Evolutionary conservation across 805 yeast species (phyloP).

Genomic region (Kazachstania africana): DNA sequence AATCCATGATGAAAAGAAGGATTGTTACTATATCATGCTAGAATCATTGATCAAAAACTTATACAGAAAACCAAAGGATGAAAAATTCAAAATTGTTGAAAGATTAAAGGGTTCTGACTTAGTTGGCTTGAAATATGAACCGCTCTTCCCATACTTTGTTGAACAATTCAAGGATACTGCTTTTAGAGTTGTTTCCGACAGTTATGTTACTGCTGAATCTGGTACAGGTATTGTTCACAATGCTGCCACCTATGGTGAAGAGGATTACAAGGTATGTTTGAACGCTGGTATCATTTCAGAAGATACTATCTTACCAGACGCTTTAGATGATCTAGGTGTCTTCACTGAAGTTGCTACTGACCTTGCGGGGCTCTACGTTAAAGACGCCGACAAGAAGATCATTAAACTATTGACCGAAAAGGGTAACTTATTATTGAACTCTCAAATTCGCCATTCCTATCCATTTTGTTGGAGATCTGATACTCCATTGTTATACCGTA

Average conservation of each 20-base stretch:
- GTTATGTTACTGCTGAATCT: constrained; percentile 80
- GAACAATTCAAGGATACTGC: constrained; percentile 67
- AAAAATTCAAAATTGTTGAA: constrained; percentile 74
- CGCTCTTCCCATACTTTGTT: constrained; percentile 71
- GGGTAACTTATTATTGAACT: constrained; percentile 62
- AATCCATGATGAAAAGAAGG: constrained; percentile 79
- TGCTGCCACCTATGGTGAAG: constrained; percentile 98
- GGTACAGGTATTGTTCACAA: constrained; percentile 99
- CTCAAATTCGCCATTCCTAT: constrained; percentile 89
- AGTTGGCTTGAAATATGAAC: constrained; percentile 69
- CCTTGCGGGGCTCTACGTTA: constrained; percentile 76
- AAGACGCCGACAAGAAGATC: constrained; percentile 88
- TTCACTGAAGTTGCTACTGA: constrained; percentile 67
- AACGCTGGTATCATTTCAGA: constrained; percentile 64
- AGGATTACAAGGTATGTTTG: constrained; percentile 78
- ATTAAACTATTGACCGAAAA: constrained; percentile 70
- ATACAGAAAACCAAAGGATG: constrained; percentile 91
- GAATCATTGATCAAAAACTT: constrained; percentile 73
- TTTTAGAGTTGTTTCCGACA: constrained; percentile 71
- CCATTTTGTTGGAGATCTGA: constrained; percentile 99
- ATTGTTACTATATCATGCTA: constrained; percentile 68
- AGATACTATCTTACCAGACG: constrained; percentile 72
- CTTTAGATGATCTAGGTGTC: constrained; percentile 86
- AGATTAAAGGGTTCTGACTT: constrained; percentile 69
- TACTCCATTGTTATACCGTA: constrained; percentile 89